These are phyloP conservation scores for Blastocystis sp. DNA, from an alignment of 352 stramenopile genomes.

Conservation along the genomic window DNA sequence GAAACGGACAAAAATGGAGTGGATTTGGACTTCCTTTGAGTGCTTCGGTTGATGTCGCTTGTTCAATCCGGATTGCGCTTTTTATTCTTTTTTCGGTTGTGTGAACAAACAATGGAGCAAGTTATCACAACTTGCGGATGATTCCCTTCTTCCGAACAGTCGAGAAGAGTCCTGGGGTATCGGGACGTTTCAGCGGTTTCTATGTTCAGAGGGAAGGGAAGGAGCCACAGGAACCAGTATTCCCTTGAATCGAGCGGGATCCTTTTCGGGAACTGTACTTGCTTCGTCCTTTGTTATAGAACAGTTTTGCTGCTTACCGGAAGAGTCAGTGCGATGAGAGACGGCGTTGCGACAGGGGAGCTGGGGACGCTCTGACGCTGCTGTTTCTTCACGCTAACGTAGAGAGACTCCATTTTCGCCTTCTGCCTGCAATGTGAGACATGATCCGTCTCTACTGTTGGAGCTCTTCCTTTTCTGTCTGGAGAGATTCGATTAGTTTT, in stretches of 20 bases:
- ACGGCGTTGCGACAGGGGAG: background rate
- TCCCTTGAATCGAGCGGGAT: background rate
- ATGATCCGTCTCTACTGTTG: background rate
- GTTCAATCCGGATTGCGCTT: no score
- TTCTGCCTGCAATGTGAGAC: background rate
- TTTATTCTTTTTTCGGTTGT: background rate
- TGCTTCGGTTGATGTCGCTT: no score
- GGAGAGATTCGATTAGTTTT: background rate
- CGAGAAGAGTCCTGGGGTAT: slow-evolving; percentile 43
- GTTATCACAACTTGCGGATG: slow-evolving; percentile 4
- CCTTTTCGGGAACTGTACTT: background rate
- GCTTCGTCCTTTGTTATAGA: background rate
- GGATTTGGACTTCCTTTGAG: no score
- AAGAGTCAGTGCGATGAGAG: background rate
- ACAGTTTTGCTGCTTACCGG: background rate
- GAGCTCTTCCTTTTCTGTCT: slow-evolving; percentile 4
- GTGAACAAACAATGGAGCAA: background rate
- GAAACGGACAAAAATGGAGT: no score
- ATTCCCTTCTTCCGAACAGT: slow-evolving; percentile 23
- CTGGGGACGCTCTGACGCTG: background rate
- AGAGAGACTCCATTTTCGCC: slow-evolving; percentile 46
- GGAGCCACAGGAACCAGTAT: slow-evolving; percentile 5
- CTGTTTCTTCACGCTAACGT: slow-evolving; percentile 36
- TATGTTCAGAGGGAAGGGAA: background rate
- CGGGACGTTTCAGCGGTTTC: slow-evolving; percentile 36